Evolutionary conservation across 1,284 basidiomycete genomes (phyloP).

Genomic region (Cryptococcus wingfieldii): DNA sequence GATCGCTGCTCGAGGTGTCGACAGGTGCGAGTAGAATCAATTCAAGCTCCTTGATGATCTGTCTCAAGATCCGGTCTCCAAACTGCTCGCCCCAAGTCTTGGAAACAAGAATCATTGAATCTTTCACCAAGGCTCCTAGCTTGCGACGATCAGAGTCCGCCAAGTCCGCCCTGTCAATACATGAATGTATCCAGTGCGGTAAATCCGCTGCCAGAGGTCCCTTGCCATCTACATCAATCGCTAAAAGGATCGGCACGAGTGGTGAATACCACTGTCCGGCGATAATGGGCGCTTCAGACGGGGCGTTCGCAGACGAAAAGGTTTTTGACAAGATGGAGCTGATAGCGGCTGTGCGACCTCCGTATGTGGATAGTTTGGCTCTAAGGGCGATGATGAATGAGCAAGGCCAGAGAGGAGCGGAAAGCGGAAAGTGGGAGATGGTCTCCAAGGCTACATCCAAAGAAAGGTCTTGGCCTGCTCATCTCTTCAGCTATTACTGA

Average conservation of each 20-base stretch:
- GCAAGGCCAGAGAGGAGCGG: conserved; percentile 6
- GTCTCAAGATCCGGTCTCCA: conserved; percentile 5
- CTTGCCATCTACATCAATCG: background rate
- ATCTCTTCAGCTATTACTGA: background rate
- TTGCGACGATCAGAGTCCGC: background rate
- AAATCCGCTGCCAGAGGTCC: background rate
- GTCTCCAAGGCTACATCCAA: background rate
- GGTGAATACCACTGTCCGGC: background rate
- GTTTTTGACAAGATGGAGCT: background rate
- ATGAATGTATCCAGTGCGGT: background rate
- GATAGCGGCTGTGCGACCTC: background rate
- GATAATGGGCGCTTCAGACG: background rate
- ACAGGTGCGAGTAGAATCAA: conserved; percentile 14
- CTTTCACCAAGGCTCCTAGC: background rate
- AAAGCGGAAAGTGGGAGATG: conserved; percentile 8
- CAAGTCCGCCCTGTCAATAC: background rate
- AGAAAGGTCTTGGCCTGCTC: no score
- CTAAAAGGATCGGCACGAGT: conserved; percentile 2
- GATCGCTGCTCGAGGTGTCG: background rate
- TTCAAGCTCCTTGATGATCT: conserved; percentile 25
- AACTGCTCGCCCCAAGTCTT: conserved; percentile 1
- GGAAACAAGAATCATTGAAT: background rate
- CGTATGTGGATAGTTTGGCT: background rate
- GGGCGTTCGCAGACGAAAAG: conserved; percentile 1
- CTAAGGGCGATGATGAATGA: conserved; percentile 6